phyloP scores from a whole-genome alignment of 78 protist species.

The Polysphondylium violaceum region DNA sequence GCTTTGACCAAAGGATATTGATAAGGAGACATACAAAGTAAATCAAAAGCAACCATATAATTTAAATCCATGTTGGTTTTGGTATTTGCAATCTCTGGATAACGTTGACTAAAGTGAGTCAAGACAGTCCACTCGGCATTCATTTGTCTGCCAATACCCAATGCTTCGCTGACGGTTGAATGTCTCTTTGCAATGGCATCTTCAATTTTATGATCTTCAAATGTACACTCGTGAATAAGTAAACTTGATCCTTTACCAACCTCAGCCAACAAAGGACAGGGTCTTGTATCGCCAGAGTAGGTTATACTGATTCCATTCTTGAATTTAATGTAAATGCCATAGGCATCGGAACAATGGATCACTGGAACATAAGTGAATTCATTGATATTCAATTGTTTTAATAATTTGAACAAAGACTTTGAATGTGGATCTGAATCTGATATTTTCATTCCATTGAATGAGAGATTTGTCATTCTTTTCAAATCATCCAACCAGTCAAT shows the following conservation, averaged over 20 bases:
- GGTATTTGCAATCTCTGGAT: not conserved
- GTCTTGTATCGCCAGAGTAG: constrained; percentile 96
- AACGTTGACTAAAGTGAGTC: constrained; percentile 93
- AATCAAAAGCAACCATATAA: constrained; percentile 19
- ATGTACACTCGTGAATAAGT: constrained; percentile 97
- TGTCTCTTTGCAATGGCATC: constrained; percentile 85
- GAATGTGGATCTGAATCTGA: not conserved
- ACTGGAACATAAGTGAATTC: constrained; percentile 55
- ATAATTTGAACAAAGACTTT: not conserved
- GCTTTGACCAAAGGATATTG: constrained; percentile 23
- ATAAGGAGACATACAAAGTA: constrained; percentile 41
- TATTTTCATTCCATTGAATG: not conserved
- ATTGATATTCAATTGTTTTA: not conserved
- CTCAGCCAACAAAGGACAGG: constrained; percentile 57
- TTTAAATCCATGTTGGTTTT: not conserved
- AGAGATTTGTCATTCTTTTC: too few species aligned
- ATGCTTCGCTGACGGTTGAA: constrained; percentile 88
- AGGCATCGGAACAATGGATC: constrained; percentile 79
- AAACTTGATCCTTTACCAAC: constrained; percentile 77
- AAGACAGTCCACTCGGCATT: constrained; percentile 80
- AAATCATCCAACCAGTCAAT: not conserved
- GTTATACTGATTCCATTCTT: constrained; percentile 66
- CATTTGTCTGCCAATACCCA: constrained; percentile 81
- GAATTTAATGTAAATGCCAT: constrained; percentile 72
- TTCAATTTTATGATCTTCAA: constrained; percentile 82